Percentiles rank a stretch among this genome's conserved stretches.
phyloP scores from a whole-genome alignment of 2,329 filamentous ascomycete species.

The Apiospora aurea region DNA sequence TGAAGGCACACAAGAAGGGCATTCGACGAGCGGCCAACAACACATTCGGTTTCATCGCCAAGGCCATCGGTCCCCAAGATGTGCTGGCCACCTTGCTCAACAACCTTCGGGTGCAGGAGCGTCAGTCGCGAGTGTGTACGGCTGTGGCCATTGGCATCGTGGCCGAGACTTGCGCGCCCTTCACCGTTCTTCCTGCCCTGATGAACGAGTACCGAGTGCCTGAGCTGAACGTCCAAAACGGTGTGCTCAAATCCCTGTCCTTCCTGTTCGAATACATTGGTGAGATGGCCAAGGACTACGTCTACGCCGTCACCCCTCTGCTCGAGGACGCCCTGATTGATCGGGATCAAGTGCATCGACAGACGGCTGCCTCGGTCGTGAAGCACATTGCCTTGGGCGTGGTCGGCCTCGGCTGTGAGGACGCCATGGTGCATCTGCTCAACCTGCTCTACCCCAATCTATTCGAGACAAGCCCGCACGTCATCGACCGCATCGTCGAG shows the following conservation, averaged over 20 bases:
- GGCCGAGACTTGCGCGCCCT: constrained; percentile 96
- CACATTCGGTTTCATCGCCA: constrained; percentile 99
- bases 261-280: constrained; percentile 99
- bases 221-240: constrained; percentile 98
- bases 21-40: constrained; percentile 98
- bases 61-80: constrained; percentile 97
- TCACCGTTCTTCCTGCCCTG: constrained; percentile 95
- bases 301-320: constrained; percentile 95
- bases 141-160: constrained; percentile 98
- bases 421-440: constrained; percentile 97
- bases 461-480: constrained; percentile 97
- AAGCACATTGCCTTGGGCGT: constrained; percentile 98
- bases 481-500: constrained; percentile 97
- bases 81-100: constrained; percentile 94
- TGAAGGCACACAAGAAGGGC: constrained; percentile 99
- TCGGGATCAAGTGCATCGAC: constrained; percentile 95
- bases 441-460: constrained; percentile 97
- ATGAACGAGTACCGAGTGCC: constrained; percentile 99
- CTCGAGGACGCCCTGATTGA: constrained; percentile 98
- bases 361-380: constrained; percentile 94
- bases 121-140: constrained; percentile 97
- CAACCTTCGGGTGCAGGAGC: constrained; percentile 95
- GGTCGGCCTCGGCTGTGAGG: constrained; percentile 96
- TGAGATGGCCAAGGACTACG: constrained; percentile 99
- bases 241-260: constrained; percentile 93